A percentile compares a stretch with the other conserved stretches of the same genome.
These are phyloP conservation scores for Nematocida sp. DNA, from an alignment of 371 early-diverging fungal genomes.

Conservation along the genomic window DNA sequence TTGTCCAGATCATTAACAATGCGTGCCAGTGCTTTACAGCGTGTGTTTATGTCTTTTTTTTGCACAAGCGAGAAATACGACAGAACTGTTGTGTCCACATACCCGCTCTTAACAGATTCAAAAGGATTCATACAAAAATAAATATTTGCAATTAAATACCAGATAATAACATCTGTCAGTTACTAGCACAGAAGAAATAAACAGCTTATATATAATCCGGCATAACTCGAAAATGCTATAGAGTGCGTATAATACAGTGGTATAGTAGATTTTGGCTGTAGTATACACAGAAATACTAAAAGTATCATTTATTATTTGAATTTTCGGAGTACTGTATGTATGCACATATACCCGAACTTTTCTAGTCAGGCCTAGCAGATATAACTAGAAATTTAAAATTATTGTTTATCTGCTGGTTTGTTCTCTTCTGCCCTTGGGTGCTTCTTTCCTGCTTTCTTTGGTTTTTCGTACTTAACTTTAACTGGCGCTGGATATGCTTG, in stretches of 20 bases:
- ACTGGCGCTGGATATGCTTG: conserved; percentile 71
- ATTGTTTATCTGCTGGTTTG: not conserved
- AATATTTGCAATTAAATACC: conserved; percentile 40
- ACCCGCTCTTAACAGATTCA: conserved; percentile 16
- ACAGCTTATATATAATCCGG: no score
- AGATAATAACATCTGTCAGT: not conserved
- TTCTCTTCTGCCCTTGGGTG: not conserved
- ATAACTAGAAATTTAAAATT: not conserved
- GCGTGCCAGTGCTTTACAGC: conserved; percentile 24
- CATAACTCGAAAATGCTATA: no score
- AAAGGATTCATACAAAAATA: conserved; percentile 60
- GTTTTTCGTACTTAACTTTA: not conserved
- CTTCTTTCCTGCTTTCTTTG: not conserved
- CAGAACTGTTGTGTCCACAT: conserved; percentile 18
- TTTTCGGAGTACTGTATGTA: no score
- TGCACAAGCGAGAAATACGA: conserved; percentile 43
- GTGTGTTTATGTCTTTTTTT: conserved; percentile 24
- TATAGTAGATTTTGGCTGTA: no score
- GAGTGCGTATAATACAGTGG: no score
- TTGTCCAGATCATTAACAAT: conserved; percentile 19
- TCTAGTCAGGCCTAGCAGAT: not conserved
- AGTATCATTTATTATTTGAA: no score
- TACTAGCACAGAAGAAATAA: no score
- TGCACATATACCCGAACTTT: not conserved
- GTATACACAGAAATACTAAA: no score